Base-by-base conservation (phyloP, 352 stramenopile species). In the Phytophthora megakarya region DNA sequence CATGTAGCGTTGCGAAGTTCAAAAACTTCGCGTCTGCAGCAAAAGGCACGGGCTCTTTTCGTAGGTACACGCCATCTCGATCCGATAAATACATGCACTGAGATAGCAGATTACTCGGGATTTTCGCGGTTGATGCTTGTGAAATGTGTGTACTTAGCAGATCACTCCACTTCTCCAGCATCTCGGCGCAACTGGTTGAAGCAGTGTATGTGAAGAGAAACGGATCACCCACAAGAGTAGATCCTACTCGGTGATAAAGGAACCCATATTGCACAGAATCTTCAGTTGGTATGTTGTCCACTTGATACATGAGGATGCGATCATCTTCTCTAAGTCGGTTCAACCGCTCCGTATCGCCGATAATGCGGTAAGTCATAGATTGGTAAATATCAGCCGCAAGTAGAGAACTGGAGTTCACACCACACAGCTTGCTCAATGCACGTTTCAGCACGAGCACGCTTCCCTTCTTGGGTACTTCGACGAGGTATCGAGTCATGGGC, bases 381-480 rank as follows among this genome's bases (percentile, higher is more conserved):
- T 93, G 81, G 62, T 90, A 92, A 26, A 93, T 86, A 63, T 93
- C 85, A 3, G 73, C 83, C 5, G 81, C 70, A 13, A 93, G 37
- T 16, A 92, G 45, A 10, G 47, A 60, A 18, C 69, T 78, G 12
- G 74, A 30, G 9, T 60, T 65, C 19, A 89, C 67, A 10, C 70
- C 76, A 35, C 70, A 84, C 3, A 85, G 28, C 52, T 86, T 84
- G 28, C 63, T 65, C 43, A 89, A 23, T 11, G 78, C 82, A n/a
- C 75, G 73, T 63, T 89, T 90, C 22, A 91, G 43, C 3, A 65
- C 26, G 12, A 89, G 54, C 9, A 90, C 47, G 33, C 60, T 82
- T 12, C 81, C 80, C 35, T 89, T 86, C 73, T 93, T 93, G 3
- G 80, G 72, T 13, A 92, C 80, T 61, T 90, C 78, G 3, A 92